Percentiles rank a stretch among this genome's conserved stretches.
phyloP scores from a whole-genome alignment of 768 basidiomycete species.

The Sistotremastrum niveocremeum region DNA sequence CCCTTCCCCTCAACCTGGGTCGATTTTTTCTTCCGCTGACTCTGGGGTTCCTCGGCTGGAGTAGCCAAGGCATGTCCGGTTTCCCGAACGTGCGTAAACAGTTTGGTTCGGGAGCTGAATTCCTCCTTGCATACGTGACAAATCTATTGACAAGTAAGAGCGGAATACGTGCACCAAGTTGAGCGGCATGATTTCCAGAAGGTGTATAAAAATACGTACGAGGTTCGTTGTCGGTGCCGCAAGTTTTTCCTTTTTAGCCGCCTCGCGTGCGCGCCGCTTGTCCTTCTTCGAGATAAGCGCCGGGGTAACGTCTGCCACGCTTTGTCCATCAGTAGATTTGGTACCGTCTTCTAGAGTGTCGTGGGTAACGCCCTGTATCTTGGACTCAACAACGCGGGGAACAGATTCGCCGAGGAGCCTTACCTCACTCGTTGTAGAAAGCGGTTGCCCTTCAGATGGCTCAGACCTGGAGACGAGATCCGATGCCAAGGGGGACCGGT shows the following conservation, averaged over 20 bases:
- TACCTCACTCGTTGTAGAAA: too few relatives aligned
- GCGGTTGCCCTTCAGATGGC: too few relatives aligned
- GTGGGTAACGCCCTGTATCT: too few relatives aligned
- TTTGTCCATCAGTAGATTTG: too few relatives aligned
- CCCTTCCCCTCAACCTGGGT: too few relatives aligned
- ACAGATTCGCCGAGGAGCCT: too few relatives aligned
- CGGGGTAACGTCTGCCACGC: not conserved
- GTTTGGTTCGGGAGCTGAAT: slow-evolving; percentile 57
- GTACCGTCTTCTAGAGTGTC: too few relatives aligned
- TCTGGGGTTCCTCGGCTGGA: slow-evolving; percentile 12
- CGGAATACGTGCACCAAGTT: slow-evolving; percentile 11
- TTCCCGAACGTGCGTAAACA: slow-evolving; percentile 61
- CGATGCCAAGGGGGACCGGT: too few relatives aligned
- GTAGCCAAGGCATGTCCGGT: slow-evolving; percentile 55
- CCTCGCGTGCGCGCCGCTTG: slow-evolving; percentile 64
- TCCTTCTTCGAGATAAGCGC: slow-evolving; percentile 57
- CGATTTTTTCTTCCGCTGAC: slow-evolving; percentile 1
- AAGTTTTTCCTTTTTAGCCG: slow-evolving; percentile 45
- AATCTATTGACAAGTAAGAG: slow-evolving; percentile 12
- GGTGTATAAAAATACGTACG: slow-evolving; percentile 5
- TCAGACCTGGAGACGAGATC: too few relatives aligned
- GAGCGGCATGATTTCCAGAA: slow-evolving; percentile 4
- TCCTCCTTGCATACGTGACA: slow-evolving; percentile 58
- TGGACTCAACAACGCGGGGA: too few relatives aligned
- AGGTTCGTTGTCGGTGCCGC: slow-evolving; percentile 16